Conservation (phyloP, 208 protist genomes). For the Novymonas esmeraldas region DNA sequence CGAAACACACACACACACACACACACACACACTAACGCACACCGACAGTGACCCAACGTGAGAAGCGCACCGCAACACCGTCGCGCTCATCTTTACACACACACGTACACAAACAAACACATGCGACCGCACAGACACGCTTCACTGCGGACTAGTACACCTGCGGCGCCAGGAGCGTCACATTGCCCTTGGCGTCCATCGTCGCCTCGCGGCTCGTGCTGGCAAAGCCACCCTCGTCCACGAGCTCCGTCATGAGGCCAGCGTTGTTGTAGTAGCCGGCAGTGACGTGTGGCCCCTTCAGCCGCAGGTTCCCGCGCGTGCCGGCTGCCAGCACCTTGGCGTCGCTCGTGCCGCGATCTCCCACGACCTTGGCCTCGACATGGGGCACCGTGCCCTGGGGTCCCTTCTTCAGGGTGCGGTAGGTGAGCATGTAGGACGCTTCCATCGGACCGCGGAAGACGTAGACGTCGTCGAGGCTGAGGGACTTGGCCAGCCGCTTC, state of each 20-base stretch:
- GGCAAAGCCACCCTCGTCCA: constrained; percentile 87
- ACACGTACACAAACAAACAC: no score
- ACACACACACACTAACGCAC: no score
- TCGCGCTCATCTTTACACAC: no score
- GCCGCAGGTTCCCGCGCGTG: constrained; percentile 85
- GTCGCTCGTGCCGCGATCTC: constrained; percentile 87
- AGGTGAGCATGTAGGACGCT: constrained; percentile 78
- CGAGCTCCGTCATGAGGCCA: constrained; percentile 86
- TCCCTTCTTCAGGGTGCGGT: constrained; percentile 73
- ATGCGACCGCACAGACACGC: neutral
- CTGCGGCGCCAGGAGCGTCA: constrained; percentile 66
- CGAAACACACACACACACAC: neutral
- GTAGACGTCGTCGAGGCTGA: constrained; percentile 86
- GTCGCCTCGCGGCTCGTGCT: constrained; percentile 86
- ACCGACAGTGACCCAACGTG: neutral
- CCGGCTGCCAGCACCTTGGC: constrained; percentile 85
- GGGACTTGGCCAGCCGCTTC: constrained; percentile 68
- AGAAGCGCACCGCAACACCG: no score
- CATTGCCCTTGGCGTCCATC: constrained; percentile 69
- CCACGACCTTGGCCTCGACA: constrained; percentile 87
- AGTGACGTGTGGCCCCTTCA: constrained; percentile 87
- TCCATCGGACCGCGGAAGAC: constrained; percentile 90
- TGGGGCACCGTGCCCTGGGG: constrained; percentile 82
- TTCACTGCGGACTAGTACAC: constrained; percentile 50
- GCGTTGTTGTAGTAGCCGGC: constrained; percentile 92